phyloP scores from a whole-genome alignment of 495 filamentous ascomycete species.

The Talaromyces thailandensis region DNA sequence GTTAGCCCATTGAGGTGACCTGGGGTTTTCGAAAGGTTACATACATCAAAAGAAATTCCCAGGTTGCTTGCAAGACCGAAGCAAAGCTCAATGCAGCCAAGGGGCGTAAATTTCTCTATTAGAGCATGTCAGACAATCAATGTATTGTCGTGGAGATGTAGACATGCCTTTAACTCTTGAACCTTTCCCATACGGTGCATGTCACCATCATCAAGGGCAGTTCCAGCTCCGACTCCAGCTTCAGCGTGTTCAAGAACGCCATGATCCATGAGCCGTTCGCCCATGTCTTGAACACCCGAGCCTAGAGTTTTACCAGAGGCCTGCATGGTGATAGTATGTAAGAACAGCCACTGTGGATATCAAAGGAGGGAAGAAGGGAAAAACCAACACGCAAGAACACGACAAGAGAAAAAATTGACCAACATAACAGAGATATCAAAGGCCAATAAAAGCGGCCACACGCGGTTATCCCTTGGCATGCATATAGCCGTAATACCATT shows the following conservation, averaged over 20 bases:
- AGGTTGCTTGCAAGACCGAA: constrained; percentile 19
- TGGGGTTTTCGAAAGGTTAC: background rate
- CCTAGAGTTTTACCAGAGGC: background rate
- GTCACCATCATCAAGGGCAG: constrained; percentile 7
- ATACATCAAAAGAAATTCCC: constrained; percentile 20
- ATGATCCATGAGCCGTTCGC: background rate
- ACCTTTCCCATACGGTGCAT: constrained; percentile 19
- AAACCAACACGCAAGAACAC: background rate
- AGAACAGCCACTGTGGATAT: background rate
- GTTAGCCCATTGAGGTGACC: background rate
- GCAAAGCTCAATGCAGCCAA: constrained; percentile 19
- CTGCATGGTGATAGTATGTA: background rate
- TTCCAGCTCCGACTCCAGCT: background rate
- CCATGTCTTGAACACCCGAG: background rate
- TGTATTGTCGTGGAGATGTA: background rate
- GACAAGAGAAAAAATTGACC: background rate
- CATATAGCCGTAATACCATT: too few species aligned
- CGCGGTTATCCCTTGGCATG: background rate
- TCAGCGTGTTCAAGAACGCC: background rate
- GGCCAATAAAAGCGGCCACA: background rate
- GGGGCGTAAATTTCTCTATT: constrained; percentile 15
- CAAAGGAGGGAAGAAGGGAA: background rate
- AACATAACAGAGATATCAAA: background rate
- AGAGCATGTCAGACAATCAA: background rate
- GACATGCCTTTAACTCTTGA: constrained; percentile 16